phyloP scores from a whole-genome alignment of 2,329 filamentous ascomycete genomes.

The Nannizziopsis barbatae region DNA sequence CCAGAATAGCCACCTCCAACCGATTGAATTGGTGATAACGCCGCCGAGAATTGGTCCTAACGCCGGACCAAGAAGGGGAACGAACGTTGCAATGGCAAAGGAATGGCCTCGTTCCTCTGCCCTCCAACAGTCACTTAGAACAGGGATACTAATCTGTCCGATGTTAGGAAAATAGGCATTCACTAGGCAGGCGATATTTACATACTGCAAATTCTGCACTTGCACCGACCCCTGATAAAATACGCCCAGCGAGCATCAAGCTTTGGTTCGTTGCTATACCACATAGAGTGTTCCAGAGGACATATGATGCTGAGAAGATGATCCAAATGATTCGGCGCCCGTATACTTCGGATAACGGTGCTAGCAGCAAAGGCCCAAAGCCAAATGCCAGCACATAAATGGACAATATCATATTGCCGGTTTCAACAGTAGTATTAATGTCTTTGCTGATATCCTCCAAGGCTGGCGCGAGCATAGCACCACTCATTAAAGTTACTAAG shows the following conservation, averaged over 20 bases:
- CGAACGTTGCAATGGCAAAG: slow-evolving; percentile 20
- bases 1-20: slow-evolving; percentile 42
- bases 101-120: slow-evolving; percentile 19
- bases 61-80: slow-evolving; percentile 24
- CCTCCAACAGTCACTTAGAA: slow-evolving; percentile 39
- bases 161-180: slow-evolving; percentile 53
- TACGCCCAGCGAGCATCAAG: slow-evolving; percentile 48
- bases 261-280: slow-evolving; percentile 45
- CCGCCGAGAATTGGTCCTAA: slow-evolving; percentile 37
- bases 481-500: slow-evolving; percentile 1
- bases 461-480: slow-evolving; percentile 37
- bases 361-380: slow-evolving; percentile 54
- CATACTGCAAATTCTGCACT: too few relatives aligned
- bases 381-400: slow-evolving; percentile 15
- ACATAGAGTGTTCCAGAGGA: slow-evolving; percentile 51
- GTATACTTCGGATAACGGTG: slow-evolving; percentile 52
- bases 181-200: slow-evolving; percentile 19
- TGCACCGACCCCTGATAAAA: slow-evolving; percentile 44
- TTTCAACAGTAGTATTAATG: slow-evolving; percentile 34
- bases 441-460: slow-evolving; percentile 34
- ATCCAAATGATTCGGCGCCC: slow-evolving; percentile 48
- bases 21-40: slow-evolving; percentile 30
- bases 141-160: slow-evolving; percentile 48
- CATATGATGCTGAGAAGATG: slow-evolving; percentile 49
- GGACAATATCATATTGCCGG: neutral